Evolutionary conservation across 129 eudicot species (phyloP), one percentile per base, ranked within the genome.

Genomic region (Oenanthe sinensis): DNA sequence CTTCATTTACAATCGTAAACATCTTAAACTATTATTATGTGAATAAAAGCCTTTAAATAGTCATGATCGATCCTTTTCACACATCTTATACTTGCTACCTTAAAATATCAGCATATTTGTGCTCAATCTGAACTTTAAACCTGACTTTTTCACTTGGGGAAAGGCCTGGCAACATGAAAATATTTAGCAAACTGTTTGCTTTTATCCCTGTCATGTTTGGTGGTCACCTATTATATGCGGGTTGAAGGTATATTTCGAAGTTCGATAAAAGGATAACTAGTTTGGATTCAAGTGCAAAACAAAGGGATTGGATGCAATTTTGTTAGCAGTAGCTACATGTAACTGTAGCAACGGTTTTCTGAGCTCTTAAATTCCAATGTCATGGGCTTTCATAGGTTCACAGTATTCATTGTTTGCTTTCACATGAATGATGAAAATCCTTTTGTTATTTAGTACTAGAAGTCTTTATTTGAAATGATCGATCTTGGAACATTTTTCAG

Each of bases 401-500:
- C 33, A 6, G 15, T 68, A 28, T 17, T 78, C 15, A 17, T 44
- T 17, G 60, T 70, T 43, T 36, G 75, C 72, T 77, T 39, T 42
- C 13, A 36, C 4, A n/a, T 17, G 28, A 22, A 46, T 10, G 44
- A n/a, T 17, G 28, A 22, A 46, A 16, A 36, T 71, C 20, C 45
- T 75, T 1, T 47, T 79, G 52, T 20, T 24, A 26, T 19, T 48
- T 46, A 63, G 28, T 49, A 3, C 10, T 19, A 40, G 16, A 14
- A 65, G 5, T 40, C 19, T 58, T 19, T 12, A 26, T 33, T 54
- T 71, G 14, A 44, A 33, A 14, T 74, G 28, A 30, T 44, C 33
- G 14, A 36, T 47, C 63, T 71, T 42, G 28, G 30, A 52, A 30
- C 37, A 28, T 37, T 83, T 84, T 46, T 37, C 96, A 94, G 98